A percentile compares a stretch with the other conserved stretches of the same genome.
Evolutionary conservation across 495 filamentous ascomycete species (phyloP).

Genomic region (Penicillium lagena): DNA sequence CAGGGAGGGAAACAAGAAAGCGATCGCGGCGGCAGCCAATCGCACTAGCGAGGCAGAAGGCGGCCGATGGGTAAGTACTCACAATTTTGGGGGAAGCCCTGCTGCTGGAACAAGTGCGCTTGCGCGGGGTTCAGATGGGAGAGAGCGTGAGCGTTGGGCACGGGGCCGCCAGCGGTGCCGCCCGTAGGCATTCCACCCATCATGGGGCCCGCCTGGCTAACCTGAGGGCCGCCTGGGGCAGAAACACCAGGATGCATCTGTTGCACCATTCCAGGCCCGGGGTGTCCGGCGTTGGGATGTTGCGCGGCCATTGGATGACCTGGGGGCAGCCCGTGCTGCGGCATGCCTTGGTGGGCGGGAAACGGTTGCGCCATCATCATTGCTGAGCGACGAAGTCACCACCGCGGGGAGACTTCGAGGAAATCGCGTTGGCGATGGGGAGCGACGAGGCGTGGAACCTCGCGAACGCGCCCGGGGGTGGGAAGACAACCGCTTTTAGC

Average conservation of each 20-base stretch:
- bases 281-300: conserved; percentile 57
- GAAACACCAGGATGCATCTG: conserved; percentile 83
- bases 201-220: conserved; percentile 70
- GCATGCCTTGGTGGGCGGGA: conserved; percentile 67
- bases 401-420: conserved; percentile 20
- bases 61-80: conserved; percentile 9
- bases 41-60: background rate
- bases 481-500: conserved; percentile 37
- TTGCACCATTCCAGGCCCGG: conserved; percentile 59
- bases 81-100: conserved; percentile 41
- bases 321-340: conserved; percentile 66
- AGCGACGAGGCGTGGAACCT: conserved; percentile 7
- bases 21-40: background rate
- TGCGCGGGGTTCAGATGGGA: conserved; percentile 70
- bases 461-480: conserved; percentile 30
- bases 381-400: conserved; percentile 50
- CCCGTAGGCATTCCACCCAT: conserved; percentile 78
- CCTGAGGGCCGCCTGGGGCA: conserved; percentile 68
- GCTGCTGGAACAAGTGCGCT: conserved; percentile 57
- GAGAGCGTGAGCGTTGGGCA: conserved; percentile 70
- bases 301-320: conserved; percentile 73
- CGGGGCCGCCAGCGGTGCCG: conserved; percentile 46
- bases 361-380: conserved; percentile 66
- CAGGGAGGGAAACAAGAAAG: background rate
- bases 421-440: conserved; percentile 10